A percentile compares a stretch with the other conserved stretches of the same genome.
phyloP scores from a whole-genome alignment of 257 asterid genomes.

The Cruciata laevipes region DNA sequence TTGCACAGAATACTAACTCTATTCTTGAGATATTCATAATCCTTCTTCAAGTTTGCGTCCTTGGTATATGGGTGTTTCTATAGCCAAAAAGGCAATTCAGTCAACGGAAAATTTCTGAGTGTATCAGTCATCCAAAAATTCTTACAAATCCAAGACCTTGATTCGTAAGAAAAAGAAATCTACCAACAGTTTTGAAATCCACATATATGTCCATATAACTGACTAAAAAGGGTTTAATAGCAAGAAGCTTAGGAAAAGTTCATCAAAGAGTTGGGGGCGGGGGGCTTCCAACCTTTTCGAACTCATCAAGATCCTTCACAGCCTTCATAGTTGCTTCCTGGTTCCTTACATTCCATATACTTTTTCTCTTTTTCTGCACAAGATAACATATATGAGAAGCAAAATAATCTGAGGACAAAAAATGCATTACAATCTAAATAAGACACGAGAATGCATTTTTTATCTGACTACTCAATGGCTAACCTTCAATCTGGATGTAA shows the following conservation, averaged over 20 bases:
- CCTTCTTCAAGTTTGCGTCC: conserved; percentile 52
- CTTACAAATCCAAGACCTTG: no score
- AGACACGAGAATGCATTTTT: no score
- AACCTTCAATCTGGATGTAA: conserved; percentile 79
- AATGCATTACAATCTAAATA: no score
- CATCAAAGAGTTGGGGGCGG: not conserved
- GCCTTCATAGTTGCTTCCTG: conserved; percentile 88
- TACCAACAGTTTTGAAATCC: not conserved
- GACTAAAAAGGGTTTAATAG: not conserved
- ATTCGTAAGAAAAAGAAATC: not conserved
- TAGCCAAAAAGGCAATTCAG: conserved; percentile 15
- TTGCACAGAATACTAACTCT: conserved; percentile 82
- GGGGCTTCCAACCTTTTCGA: conserved; percentile 54
- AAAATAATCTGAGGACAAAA: conserved; percentile 4
- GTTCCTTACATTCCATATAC: conserved; percentile 76
- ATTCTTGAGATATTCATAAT: conserved; percentile 77
- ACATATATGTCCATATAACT: not conserved
- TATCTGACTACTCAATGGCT: conserved; percentile 1
- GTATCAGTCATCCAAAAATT: not conserved
- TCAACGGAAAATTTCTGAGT: not conserved
- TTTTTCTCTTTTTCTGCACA: conserved; percentile 81
- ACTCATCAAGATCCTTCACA: conserved; percentile 75
- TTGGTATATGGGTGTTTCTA: conserved; percentile 66
- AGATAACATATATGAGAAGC: conserved; percentile 9
- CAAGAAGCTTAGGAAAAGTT: not conserved